Base-by-base conservation (phyloP, 495 filamentous ascomycete genomes). In the Lophiotrema nucula region DNA sequence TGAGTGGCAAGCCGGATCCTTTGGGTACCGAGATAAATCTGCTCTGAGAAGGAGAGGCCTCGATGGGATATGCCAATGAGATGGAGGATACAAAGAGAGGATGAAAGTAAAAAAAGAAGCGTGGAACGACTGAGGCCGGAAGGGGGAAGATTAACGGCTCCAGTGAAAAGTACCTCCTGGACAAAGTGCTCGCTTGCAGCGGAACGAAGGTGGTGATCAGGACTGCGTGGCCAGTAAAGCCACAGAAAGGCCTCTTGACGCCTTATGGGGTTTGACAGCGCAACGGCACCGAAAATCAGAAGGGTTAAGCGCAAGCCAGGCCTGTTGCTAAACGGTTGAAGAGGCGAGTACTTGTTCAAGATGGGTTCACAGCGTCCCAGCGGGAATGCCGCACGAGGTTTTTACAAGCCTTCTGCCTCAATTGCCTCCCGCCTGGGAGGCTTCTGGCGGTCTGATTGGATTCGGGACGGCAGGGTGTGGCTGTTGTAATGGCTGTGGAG, bases 1-100 rank as follows among this genome's bases (percentile, higher is more conserved):
- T 23, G 25, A 50, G 64, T 66, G 64, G 64, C 64, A 37, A 66
- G 39, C 54, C 64, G 58, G 64, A 53, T 46, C n/a, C 16, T 16
- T 1, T n/a, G 25, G 19, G 54, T 37, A 22, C 64, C 64, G 58
- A 62, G 49, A 46, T 47, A 38, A 63, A 18, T 51, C 49, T 25
- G 58, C 43, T 58, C 8, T 46, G 26, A 49, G 26, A 37, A 55
- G 44, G 22, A 23, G 43, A 46, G 26, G 28, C 42, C 12, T 38
- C 52, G 11, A 31, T 10, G 22, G 33, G 18, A 25, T 62, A 61
- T 63, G 48, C 64, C 64, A 66, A 66, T 66, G 37, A 59, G 55
- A 45, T 22, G 38, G 21, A 23, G 38, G 33, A 33, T 33, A 43
- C 21, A 47, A 42, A 5, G 22, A 48, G 48, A 38, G 18, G 44